Conservation (phyloP, 2,329 filamentous ascomycete genomes). For the Aspergillus transmontanensis region DNA sequence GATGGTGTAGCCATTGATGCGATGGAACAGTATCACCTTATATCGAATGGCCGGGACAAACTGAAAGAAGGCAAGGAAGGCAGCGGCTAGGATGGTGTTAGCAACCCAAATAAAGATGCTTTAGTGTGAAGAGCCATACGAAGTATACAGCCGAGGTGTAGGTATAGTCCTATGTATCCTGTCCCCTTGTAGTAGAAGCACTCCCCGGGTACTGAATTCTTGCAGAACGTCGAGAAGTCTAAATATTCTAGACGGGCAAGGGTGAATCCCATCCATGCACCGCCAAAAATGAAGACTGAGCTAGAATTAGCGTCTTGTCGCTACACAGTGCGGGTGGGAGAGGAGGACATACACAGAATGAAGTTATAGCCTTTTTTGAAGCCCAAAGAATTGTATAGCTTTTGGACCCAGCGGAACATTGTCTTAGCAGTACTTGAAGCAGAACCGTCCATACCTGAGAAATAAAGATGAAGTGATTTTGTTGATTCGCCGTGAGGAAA, state of each 20-base stretch:
- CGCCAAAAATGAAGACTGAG: conserved; percentile 1
- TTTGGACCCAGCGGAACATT: neutral
- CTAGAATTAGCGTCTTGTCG: neutral
- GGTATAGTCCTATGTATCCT: neutral
- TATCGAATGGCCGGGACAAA: conserved; percentile 1
- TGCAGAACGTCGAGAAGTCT: neutral
- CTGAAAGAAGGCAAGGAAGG: conserved; percentile 1
- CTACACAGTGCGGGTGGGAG: neutral
- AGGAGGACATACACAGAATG: neutral
- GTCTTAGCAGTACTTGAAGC: neutral
- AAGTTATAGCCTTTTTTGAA: conserved; percentile 6
- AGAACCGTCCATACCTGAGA: neutral
- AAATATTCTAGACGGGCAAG: neutral
- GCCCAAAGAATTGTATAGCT: neutral
- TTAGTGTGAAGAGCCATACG: neutral
- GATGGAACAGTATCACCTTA: neutral
- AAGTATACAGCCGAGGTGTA: neutral
- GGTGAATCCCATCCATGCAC: conserved; percentile 2
- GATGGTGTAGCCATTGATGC: neutral
- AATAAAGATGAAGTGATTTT: neutral
- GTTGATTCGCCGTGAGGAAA: accelerated
- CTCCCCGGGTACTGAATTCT: neutral
- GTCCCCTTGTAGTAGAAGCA: neutral
- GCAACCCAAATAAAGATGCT: neutral
- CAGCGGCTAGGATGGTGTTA: neutral